These are phyloP conservation scores for Fusarium sp. DNA, from an alignment of 2,329 filamentous ascomycete species.

Conservation along the genomic window DNA sequence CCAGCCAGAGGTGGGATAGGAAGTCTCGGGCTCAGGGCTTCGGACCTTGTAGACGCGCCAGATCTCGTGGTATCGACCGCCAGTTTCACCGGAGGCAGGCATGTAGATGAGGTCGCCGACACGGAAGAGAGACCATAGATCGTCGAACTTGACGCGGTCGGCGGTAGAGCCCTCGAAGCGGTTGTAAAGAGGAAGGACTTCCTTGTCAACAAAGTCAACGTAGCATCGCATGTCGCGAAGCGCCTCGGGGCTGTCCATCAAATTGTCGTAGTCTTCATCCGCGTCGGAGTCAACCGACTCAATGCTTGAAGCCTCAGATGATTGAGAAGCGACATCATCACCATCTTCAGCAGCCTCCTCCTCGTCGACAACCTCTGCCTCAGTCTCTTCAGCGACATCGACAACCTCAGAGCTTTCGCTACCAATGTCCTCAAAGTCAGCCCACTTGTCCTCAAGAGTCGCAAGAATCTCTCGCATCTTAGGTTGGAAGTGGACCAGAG, in stretches of 20 bases:
- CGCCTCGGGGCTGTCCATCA: conserved; percentile 53
- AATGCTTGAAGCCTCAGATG: conserved; percentile 33
- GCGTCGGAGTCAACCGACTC: conserved; percentile 48
- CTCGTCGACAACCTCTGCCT: conserved; percentile 43
- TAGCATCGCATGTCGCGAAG: conserved; percentile 55
- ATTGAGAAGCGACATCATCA: conserved; percentile 46
- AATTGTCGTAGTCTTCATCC: conserved; percentile 47
- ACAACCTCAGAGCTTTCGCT: conserved; percentile 37
- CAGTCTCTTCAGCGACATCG: conserved; percentile 40
- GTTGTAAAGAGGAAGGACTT: conserved; percentile 51
- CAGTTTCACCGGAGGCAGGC: conserved; percentile 48
- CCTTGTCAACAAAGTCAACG: conserved; percentile 55
- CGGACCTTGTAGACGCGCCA: conserved; percentile 51
- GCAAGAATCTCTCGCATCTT: conserved; percentile 52
- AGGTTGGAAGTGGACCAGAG: conserved; percentile 53
- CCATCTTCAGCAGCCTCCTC: conserved; percentile 32
- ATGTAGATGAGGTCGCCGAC: conserved; percentile 54
- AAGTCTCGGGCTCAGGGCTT: conserved; percentile 45
- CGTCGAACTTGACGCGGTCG: conserved; percentile 51
- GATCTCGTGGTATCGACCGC: conserved; percentile 51
- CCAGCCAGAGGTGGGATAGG: conserved; percentile 46
- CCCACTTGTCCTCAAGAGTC: conserved; percentile 55
- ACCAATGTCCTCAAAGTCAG: conserved; percentile 47
- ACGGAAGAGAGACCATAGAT: conserved; percentile 56
- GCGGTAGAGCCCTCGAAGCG: conserved; percentile 40